phyloP scores from a whole-genome alignment of 1,284 basidiomycete genomes.

The Moesziomyces sp. region DNA sequence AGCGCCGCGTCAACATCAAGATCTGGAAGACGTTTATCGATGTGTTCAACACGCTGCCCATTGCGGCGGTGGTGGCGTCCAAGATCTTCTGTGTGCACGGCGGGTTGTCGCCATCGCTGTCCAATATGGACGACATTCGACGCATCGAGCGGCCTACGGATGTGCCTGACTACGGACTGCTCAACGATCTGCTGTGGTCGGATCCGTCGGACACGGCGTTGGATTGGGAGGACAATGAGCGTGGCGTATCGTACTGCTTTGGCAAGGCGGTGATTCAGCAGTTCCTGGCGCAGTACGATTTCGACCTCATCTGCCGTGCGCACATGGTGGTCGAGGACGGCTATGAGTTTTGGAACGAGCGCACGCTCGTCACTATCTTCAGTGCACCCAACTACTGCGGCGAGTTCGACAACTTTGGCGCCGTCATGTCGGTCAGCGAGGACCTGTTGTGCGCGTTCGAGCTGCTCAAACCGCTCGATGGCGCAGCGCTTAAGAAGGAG shows the following conservation, averaged over 20 bases:
- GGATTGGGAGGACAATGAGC: conserved; percentile 99
- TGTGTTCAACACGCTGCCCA: conserved; percentile 98
- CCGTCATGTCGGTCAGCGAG: conserved; percentile 85
- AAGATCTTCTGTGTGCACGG: conserved; percentile 99
- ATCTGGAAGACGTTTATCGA: conserved; percentile 99
- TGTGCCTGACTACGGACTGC: conserved; percentile 97
- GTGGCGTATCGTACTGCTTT: conserved; percentile 99
- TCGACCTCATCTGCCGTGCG: conserved; percentile 98
- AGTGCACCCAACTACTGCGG: conserved; percentile 93
- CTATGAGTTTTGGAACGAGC: conserved; percentile 99
- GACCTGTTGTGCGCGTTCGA: conserved; percentile 98
- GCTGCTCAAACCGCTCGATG: conserved; percentile 90
- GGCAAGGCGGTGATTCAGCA: conserved; percentile 97
- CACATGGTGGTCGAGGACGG: conserved; percentile 99
- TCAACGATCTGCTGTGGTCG: conserved; percentile 98
- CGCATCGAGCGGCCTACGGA: conserved; percentile 97
- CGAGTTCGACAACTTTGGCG: conserved; percentile 96
- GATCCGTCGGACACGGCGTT: conserved; percentile 97
- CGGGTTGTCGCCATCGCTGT: conserved; percentile 94
- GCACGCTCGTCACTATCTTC: conserved; percentile 97
- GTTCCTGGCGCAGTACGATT: conserved; percentile 85
- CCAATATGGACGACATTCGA: conserved; percentile 99
- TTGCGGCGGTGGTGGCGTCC: conserved; percentile 96
- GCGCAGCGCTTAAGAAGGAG: conserved; percentile 93
- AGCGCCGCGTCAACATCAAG: conserved; percentile 98